Conservation (phyloP, 208 protist species). For the Perkinsela sp. region DNA sequence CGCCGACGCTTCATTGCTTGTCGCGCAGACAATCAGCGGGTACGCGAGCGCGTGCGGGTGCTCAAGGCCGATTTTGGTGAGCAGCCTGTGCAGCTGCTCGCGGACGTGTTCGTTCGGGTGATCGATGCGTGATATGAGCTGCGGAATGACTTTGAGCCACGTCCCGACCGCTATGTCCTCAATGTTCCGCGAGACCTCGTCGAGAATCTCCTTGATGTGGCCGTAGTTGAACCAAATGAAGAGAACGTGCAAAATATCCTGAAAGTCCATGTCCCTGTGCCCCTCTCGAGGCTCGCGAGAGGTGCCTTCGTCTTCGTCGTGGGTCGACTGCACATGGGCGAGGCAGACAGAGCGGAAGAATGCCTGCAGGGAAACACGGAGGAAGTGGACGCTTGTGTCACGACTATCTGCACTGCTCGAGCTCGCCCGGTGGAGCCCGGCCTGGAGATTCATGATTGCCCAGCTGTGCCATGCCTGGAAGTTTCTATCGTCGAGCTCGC, state of each 20-base stretch:
- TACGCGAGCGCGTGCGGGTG: conserved; percentile 98
- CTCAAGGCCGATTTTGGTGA: conserved; percentile 69
- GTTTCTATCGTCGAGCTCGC: conserved; percentile 10
- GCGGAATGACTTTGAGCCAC: conserved; percentile 96
- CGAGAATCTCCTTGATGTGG: conserved; percentile 22
- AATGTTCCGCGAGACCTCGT: conserved; percentile 65
- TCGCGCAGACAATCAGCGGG: conserved; percentile 87
- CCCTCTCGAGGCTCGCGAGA: conserved; percentile 38
- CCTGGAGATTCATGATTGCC: conserved; percentile 47
- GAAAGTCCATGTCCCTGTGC: conserved; percentile 38
- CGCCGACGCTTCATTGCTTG: conserved; percentile 26
- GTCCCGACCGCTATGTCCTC: conserved; percentile 70
- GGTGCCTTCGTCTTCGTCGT: conserved; percentile 31
- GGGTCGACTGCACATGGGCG: conserved; percentile 21
- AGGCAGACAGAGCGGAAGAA: conserved; percentile 43
- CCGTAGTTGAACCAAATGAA: conserved; percentile 91
- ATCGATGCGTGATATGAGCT: conserved; percentile 92
- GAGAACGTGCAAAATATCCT: conserved; percentile 92
- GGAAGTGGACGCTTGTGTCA: conserved; percentile 27
- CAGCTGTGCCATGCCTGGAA: conserved; percentile 68
- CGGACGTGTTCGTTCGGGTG: conserved; percentile 51
- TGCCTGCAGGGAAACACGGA: conserved; percentile 43
- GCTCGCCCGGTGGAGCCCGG: conserved; percentile 35
- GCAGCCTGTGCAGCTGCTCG: conserved; percentile 67
- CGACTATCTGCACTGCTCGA: conserved; percentile 23